Conservation (phyloP, 805 yeast species). For the Candida saitoana region DNA sequence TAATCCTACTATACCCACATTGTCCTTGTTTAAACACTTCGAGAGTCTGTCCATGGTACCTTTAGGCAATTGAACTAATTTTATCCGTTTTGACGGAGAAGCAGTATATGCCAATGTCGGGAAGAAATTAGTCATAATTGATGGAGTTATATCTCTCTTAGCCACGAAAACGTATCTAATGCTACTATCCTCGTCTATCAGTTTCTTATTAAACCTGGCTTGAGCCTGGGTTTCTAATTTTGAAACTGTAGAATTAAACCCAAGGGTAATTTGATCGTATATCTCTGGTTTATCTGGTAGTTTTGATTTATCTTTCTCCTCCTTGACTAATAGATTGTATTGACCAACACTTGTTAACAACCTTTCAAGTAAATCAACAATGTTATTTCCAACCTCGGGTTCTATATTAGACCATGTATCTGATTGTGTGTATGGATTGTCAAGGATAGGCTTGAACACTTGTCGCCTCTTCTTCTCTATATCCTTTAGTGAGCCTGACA, state of each 20-base stretch:
- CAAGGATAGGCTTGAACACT: slow-evolving; percentile 61
- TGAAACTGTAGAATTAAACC: slow-evolving; percentile 55
- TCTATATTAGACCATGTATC: slow-evolving; percentile 39
- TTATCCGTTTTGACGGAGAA: slow-evolving; percentile 37
- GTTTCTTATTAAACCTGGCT: slow-evolving; percentile 3
- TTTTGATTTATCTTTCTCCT: slow-evolving; percentile 4
- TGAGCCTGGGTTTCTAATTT: slow-evolving; percentile 43
- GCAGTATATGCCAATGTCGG: slow-evolving; percentile 55
- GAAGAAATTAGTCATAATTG: slow-evolving; percentile 50
- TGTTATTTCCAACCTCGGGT: slow-evolving; percentile 30
- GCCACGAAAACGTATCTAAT: slow-evolving; percentile 54
- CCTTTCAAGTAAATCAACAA: slow-evolving; percentile 33
- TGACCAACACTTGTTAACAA: slow-evolving; percentile 30
- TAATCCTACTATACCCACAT: slow-evolving; percentile 33
- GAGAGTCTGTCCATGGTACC: slow-evolving; percentile 33
- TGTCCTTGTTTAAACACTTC: slow-evolving; percentile 21
- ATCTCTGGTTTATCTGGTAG: slow-evolving; percentile 22
- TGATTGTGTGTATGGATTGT: slow-evolving; percentile 56
- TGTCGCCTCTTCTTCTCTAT: slow-evolving; percentile 49
- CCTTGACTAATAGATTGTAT: slow-evolving; percentile 15
- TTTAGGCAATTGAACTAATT: slow-evolving; percentile 58
- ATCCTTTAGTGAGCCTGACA: slow-evolving; percentile 40
- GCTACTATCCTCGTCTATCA: slow-evolving; percentile 7
- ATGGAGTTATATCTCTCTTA: slow-evolving; percentile 50
- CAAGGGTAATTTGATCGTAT: slow-evolving; percentile 29